These are phyloP conservation scores for Ascochyta rabiei DNA, from an alignment of 2,329 filamentous ascomycete species.

Conservation along the genomic window DNA sequence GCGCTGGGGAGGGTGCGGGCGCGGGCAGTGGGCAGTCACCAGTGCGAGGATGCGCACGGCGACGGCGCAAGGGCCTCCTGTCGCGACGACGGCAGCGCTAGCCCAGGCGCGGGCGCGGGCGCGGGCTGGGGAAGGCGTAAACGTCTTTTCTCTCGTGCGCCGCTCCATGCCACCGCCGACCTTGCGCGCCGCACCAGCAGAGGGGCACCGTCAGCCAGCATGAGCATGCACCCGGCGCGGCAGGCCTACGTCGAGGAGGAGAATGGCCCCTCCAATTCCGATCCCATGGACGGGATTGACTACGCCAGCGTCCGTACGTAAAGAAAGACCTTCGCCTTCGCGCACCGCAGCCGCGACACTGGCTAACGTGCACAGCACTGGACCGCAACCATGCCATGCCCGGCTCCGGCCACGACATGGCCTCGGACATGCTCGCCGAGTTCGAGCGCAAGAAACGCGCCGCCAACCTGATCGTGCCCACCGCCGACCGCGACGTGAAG, in stretches of 20 bases:
- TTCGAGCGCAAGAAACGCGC: conserved; percentile 91
- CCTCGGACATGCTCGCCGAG: conserved; percentile 82
- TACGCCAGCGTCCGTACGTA: conserved; percentile 68
- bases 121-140: conserved; percentile 2
- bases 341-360: not conserved
- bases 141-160: conserved; percentile 25
- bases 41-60: conserved; percentile 18
- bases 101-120: conserved; percentile 7
- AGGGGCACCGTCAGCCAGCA: conserved; percentile 29
- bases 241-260: conserved; percentile 94
- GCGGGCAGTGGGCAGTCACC: not conserved
- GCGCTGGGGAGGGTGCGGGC: no score
- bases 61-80: conserved; percentile 29
- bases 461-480: conserved; percentile 88
- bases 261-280: conserved; percentile 63
- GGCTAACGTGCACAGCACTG: conserved; percentile 51
- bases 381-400: conserved; percentile 88
- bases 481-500: conserved; percentile 84
- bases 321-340: no score
- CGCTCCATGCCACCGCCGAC: conserved; percentile 3
- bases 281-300: conserved; percentile 63
- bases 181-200: conserved; percentile 16
- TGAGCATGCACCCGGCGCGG: conserved; percentile 81
- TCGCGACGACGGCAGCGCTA: conserved; percentile 20
- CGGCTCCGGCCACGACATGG: conserved; percentile 76